Conservation (phyloP, 2,329 filamentous ascomycete genomes). For the Aspergillus bombycis region DNA sequence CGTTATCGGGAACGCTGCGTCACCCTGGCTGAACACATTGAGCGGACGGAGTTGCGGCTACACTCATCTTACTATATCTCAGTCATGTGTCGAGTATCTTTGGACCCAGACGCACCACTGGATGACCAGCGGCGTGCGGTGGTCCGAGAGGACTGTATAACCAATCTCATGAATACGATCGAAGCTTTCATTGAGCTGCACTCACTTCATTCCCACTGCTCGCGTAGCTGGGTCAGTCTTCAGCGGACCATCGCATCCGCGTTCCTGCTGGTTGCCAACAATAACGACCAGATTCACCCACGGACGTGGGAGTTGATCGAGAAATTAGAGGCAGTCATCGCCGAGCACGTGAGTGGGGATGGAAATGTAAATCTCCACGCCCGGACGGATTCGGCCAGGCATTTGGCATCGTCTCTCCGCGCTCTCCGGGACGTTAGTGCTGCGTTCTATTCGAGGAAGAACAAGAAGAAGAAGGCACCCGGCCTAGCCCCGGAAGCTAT, state of each 20-base stretch:
- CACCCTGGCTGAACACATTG: constrained; percentile 53
- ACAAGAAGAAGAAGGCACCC: constrained; percentile 7
- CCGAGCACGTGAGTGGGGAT: constrained; percentile 36
- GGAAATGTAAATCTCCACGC: constrained; percentile 25
- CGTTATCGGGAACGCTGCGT: constrained; percentile 50
- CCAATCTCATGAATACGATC: constrained; percentile 55
- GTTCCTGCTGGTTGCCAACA: constrained; percentile 40
- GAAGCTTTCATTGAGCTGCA: constrained; percentile 61
- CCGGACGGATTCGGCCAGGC: constrained; percentile 39
- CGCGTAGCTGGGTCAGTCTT: constrained; percentile 47
- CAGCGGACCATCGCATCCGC: constrained; percentile 47
- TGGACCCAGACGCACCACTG: constrained; percentile 46
- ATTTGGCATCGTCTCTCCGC: constrained; percentile 36
- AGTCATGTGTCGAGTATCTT: constrained; percentile 60
- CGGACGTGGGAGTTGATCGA: constrained; percentile 34
- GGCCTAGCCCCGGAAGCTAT: constrained; percentile 14
- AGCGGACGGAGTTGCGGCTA: constrained; percentile 62
- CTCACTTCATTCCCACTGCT: constrained; percentile 38
- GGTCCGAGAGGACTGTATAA: constrained; percentile 56
- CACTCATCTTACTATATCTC: constrained; percentile 64
- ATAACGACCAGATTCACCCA: constrained; percentile 27
- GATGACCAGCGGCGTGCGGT: constrained; percentile 37
- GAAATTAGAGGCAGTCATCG: constrained; percentile 32
- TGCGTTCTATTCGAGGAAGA: constrained; percentile 26
- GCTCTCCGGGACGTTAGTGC: constrained; percentile 37